phyloP scores from a whole-genome alignment of 805 yeast species.

The Groenewaldozyma tartarivorans region DNA sequence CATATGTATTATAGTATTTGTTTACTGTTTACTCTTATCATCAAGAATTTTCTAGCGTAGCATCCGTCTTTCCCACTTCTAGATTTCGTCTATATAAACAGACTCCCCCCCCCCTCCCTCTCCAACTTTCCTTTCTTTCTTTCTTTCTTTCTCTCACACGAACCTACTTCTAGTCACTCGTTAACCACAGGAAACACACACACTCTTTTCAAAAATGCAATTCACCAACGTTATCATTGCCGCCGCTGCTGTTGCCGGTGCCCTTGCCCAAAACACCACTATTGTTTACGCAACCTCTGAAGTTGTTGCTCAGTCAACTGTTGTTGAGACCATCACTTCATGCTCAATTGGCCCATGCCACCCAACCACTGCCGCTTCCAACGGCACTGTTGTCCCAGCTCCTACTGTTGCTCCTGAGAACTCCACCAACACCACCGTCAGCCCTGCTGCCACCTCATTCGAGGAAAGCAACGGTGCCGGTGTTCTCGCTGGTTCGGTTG shows the following conservation, averaged over 20 bases:
- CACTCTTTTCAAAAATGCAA: conserved; percentile 12
- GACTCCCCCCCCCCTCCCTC: not conserved
- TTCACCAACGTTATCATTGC: conserved; percentile 16
- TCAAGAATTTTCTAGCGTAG: no score
- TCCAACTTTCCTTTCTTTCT: not conserved
- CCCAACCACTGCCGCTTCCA: conserved; percentile 12
- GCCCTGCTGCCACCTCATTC: conserved; percentile 13
- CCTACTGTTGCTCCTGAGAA: conserved; percentile 3
- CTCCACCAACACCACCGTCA: conserved; percentile 10
- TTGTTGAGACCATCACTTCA: conserved; percentile 10
- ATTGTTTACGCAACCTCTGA: conserved; percentile 11
- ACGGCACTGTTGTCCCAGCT: conserved; percentile 5
- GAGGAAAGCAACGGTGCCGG: conserved; percentile 16
- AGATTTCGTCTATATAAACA: conserved; percentile 7
- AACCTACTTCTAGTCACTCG: conserved; percentile 2
- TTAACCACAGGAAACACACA: conserved; percentile 1
- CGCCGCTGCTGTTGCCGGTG: conserved; percentile 14
- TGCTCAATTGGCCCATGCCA: conserved; percentile 13
- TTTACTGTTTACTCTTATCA: no score
- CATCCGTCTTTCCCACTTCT: no score
- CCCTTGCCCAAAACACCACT: conserved; percentile 14
- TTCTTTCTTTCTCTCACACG: not conserved
- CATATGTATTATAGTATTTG: no score
- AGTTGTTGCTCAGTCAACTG: conserved; percentile 9
- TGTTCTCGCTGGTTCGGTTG: conserved; percentile 10